phyloP scores from a whole-genome alignment of 2,329 filamentous ascomycete genomes.

The Mariannaea elegans region DNA sequence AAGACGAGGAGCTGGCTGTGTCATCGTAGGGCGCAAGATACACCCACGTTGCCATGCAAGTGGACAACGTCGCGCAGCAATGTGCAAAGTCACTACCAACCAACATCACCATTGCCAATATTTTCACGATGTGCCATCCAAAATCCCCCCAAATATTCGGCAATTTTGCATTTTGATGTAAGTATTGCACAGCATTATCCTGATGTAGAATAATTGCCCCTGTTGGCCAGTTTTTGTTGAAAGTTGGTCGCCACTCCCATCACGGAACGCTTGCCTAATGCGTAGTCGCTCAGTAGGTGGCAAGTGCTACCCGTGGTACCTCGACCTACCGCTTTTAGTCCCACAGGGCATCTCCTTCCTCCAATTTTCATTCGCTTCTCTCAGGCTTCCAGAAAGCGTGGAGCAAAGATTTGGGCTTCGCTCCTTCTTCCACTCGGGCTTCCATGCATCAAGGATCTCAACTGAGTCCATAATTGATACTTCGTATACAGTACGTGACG shows the following conservation, averaged over 20 bases:
- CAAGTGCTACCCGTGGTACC: slow-evolving; percentile 11
- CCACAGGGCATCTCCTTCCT: not conserved
- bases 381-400: slow-evolving; percentile 17
- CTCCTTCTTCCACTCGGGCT: slow-evolving; percentile 16
- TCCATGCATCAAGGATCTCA: slow-evolving; percentile 14
- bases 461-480: not conserved
- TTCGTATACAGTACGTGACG: not conserved
- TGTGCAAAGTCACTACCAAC: not conserved
- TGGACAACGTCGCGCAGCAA: not conserved
- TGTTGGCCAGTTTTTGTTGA: not conserved
- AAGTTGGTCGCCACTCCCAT: slow-evolving; percentile 7
- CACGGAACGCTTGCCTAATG: slow-evolving; percentile 8
- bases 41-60: not conserved
- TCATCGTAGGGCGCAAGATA: not conserved
- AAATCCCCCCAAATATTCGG: too few relatives aligned
- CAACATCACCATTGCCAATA: not conserved
- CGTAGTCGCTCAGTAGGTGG: slow-evolving; percentile 3
- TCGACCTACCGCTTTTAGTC: slow-evolving; percentile 3
- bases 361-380: slow-evolving; percentile 9
- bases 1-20: too few relatives aligned
- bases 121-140: too few relatives aligned
- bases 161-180: not conserved
- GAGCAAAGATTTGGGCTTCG: not conserved
- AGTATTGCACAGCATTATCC: not conserved
- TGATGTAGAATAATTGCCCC: too few relatives aligned